Conservation (phyloP, 1,139 yeast species). For the Wickerhamomyces sp. region DNA sequence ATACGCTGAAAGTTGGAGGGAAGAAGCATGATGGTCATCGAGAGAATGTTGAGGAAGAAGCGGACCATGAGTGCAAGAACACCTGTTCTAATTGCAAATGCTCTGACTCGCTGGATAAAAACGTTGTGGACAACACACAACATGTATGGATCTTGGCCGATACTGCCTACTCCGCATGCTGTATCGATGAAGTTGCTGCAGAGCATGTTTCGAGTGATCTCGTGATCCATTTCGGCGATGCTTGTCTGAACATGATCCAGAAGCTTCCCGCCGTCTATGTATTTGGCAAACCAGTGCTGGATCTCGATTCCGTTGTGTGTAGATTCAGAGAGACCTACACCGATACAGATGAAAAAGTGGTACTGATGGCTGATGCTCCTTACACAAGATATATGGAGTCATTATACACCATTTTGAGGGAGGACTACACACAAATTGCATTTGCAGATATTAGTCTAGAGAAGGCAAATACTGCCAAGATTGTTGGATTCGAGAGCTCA, state of each 20-base stretch:
- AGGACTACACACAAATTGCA: constrained; percentile 38
- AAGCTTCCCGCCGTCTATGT: constrained; percentile 72
- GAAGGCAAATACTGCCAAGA: constrained; percentile 27
- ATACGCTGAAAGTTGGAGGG: constrained; percentile 1
- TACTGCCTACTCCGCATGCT: constrained; percentile 91
- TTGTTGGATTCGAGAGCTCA: constrained; percentile 38
- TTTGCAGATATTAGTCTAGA: constrained; percentile 45
- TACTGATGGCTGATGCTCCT: constrained; percentile 68
- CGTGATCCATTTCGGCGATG: constrained; percentile 91
- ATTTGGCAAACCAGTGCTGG: constrained; percentile 60
- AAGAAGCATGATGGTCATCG: constrained; percentile 1
- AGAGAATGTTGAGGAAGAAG: constrained; percentile 2
- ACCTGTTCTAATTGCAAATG: constrained; percentile 21
- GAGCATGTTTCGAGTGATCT: constrained; percentile 84
- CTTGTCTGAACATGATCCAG: constrained; percentile 78
- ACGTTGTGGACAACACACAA: constrained; percentile 14
- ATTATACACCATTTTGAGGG: constrained; percentile 32
- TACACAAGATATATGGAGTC: constrained; percentile 38
- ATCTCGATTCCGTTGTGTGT: constrained; percentile 29
- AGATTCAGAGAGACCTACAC: constrained; percentile 37
- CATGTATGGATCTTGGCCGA: constrained; percentile 81
- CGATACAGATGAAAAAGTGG: constrained; percentile 34
- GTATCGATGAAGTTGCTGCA: constrained; percentile 96
- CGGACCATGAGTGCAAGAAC: constrained; percentile 17
- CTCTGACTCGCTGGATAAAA: constrained; percentile 23